Evolutionary conservation across 495 filamentous ascomycete species (phyloP), one percentile per base, ranked within the genome.

Genomic region (Eremomyces bilateralis): DNA sequence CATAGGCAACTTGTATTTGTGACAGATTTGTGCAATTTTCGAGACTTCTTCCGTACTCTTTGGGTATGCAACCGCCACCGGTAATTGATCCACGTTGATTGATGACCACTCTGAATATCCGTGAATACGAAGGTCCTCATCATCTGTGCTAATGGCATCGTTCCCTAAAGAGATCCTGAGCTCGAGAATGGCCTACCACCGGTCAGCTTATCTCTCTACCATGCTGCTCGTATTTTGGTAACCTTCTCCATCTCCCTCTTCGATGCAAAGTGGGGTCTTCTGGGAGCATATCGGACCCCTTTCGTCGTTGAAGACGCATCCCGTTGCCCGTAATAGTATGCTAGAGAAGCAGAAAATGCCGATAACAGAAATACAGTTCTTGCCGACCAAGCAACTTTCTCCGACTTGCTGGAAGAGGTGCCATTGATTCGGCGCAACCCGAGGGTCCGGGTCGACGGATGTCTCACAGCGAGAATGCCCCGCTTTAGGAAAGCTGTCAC

Each of bases 51-150:
- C 64, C 1, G 82, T 92, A 3, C 64, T 69, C 30, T 67, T 73
- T 11, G 77, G 80, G 48, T 80, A 82, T 5, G 68, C 76, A 21
- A 85, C 77, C 0, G 80, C 80, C n/a, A 82, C 73, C 0, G 80
- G 80, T 0, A 83, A 55, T 3, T 65, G 64, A 24, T 80, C 72
- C 10, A 73, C 71, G 45, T 94, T 92, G 28, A 73, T 63, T 3
- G 77, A 76, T 1, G 79, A 85, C 80, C 81, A 90, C 54, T 83
- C 79, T 8, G 80, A 88, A 50, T 77, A 92, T 15, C 84, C 83
- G 52, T 94, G 84, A 15, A 59, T 53, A 25, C 69, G 67, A 4
- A 92, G 61, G 39, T 88, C 77, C 15, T 90, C 84, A 18, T 78
- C 69, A 39, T 92, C 84, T 1, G 69, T 83, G 37, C 70, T 82